Conservation (phyloP, 176 grass and related monocot genomes). For the Chrysopogon serrulatus region DNA sequence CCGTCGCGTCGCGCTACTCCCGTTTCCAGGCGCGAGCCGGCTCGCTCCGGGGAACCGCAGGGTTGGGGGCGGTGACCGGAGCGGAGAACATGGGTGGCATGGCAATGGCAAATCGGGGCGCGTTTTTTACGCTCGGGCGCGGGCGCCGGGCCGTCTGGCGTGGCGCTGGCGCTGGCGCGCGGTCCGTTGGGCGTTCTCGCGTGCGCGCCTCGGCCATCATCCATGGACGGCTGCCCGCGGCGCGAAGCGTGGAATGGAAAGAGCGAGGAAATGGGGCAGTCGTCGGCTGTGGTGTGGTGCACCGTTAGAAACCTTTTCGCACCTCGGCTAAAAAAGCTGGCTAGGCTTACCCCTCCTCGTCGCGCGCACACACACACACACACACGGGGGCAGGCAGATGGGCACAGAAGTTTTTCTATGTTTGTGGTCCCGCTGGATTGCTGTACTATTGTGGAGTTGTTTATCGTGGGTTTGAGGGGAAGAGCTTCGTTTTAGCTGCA, state of each 20-base stretch:
- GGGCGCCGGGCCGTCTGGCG: too few relatives aligned
- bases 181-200: not conserved
- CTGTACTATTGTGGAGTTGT: not conserved
- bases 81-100: not conserved
- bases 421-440: not conserved
- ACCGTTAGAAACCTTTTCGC: constrained; percentile 12
- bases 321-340: not conserved
- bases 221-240: not conserved
- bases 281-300: not conserved
- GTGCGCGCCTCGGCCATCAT: constrained; percentile 62
- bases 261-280: not conserved
- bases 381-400: not conserved
- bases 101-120: not conserved
- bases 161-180: too few relatives aligned
- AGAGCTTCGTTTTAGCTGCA: not conserved
- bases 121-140: not conserved
- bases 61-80: not conserved
- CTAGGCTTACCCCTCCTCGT: not conserved
- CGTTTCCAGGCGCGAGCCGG: not conserved
- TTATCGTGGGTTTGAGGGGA: not conserved
- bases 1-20: not conserved
- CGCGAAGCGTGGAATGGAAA: not conserved
- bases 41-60: not conserved
- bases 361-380: not conserved
- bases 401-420: not conserved